A percentile compares a stretch with the other conserved stretches of the same genome.
These are phyloP conservation scores for Schizonepeta tenuifolia DNA, from an alignment of 257 asterid species.

Conservation along the genomic window DNA sequence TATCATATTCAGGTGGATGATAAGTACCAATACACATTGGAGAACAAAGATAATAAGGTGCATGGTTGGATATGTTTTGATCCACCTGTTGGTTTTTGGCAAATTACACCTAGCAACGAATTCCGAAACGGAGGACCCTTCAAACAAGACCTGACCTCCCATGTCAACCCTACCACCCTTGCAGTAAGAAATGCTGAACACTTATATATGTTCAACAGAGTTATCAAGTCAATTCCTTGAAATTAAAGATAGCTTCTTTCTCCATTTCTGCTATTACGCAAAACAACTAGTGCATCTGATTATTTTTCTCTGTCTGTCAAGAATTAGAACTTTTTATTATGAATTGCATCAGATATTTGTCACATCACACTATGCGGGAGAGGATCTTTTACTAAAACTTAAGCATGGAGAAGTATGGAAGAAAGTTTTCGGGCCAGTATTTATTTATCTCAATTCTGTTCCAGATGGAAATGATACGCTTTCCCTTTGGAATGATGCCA, in stretches of 20 bases:
- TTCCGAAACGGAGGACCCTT: conserved; percentile 79
- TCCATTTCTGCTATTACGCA: background rate
- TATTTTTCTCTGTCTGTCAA: background rate
- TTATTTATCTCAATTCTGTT: conserved; percentile 57
- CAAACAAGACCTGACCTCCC: conserved; percentile 80
- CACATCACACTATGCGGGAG: conserved; percentile 72
- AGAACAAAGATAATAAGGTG: conserved; percentile 65
- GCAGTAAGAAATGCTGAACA: conserved; percentile 51
- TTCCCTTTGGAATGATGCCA: conserved; percentile 69
- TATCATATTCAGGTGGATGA: conserved; percentile 70
- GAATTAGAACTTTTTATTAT: conserved; percentile 8
- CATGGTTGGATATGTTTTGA: conserved; percentile 85
- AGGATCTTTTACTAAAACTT: conserved; percentile 60
- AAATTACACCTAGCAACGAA: conserved; percentile 74
- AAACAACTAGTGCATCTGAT: conserved; percentile 1
- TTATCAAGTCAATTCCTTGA: too few relatives aligned
- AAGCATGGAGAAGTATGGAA: conserved; percentile 66
- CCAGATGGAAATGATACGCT: conserved; percentile 46
- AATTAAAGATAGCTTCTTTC: too few relatives aligned
- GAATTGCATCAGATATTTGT: conserved; percentile 53
- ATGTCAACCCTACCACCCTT: conserved; percentile 71
- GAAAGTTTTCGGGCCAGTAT: conserved; percentile 81
- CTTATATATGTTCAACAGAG: background rate
- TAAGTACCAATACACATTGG: conserved; percentile 71
- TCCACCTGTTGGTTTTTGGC: conserved; percentile 88